Conservation (phyloP, 2,329 filamentous ascomycete genomes). For the Aspergillus bombycis region DNA sequence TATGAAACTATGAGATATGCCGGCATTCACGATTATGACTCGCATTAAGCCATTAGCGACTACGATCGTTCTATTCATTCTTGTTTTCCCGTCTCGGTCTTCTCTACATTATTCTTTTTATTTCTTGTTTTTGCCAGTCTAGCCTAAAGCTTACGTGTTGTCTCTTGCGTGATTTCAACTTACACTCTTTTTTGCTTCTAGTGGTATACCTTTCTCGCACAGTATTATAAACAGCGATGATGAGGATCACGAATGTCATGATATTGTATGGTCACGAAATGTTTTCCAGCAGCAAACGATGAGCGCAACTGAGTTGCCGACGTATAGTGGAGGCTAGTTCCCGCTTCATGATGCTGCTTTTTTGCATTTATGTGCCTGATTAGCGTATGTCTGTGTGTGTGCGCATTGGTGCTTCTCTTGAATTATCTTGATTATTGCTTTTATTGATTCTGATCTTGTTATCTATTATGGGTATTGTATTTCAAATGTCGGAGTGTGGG, state of each 20-base stretch:
- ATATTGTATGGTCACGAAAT: conserved; percentile 42
- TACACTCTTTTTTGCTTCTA: conserved; percentile 32
- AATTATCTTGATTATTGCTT: conserved; percentile 13
- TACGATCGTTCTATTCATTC: conserved; percentile 26
- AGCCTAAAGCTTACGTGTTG: conserved; percentile 27
- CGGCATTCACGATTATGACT: conserved; percentile 30
- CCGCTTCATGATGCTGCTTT: conserved; percentile 23
- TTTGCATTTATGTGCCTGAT: conserved; percentile 24
- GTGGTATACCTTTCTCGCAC: conserved; percentile 43
- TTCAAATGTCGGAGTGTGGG: conserved; percentile 12
- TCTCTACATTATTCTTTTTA: conserved; percentile 10
- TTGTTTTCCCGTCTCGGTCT: conserved; percentile 26
- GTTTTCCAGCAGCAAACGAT: conserved; percentile 25
- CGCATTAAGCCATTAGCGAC: conserved; percentile 25
- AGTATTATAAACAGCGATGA: conserved; percentile 42
- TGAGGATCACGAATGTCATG: conserved; percentile 47
- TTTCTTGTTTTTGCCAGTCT: conserved; percentile 17
- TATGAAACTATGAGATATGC: conserved; percentile 36
- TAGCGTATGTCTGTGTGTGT: conserved; percentile 15
- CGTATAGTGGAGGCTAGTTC: conserved; percentile 28
- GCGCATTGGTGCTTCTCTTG: background rate
- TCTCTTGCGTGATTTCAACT: conserved; percentile 35
- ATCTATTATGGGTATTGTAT: conserved; percentile 5
- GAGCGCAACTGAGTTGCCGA: conserved; percentile 28
- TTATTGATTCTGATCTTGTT: background rate